Evolutionary conservation across 2,329 filamentous ascomycete species (phyloP).

Genomic region (Arthrobotrys sphaeroides): DNA sequence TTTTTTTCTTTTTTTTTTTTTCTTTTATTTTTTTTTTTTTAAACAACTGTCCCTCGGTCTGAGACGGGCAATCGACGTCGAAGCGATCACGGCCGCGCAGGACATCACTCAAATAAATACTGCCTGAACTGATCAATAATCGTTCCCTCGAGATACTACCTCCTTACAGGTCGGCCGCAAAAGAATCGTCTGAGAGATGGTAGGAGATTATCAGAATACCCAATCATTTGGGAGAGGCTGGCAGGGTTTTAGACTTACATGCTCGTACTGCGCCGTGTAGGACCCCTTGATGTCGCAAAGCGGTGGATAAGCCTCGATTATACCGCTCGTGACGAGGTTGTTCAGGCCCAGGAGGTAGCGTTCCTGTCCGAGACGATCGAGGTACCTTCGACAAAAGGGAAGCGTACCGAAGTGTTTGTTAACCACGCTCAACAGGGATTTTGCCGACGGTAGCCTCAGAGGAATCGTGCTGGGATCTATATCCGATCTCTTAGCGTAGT

Average conservation of each 20-base stretch:
- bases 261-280: constrained; percentile 93
- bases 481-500: constrained; percentile 81
- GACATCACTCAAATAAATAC: too few relatives aligned
- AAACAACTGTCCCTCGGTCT: too few relatives aligned
- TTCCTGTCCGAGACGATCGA: constrained; percentile 91
- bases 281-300: constrained; percentile 92
- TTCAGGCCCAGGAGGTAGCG: constrained; percentile 93
- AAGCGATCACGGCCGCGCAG: too few relatives aligned
- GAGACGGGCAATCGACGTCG: too few relatives aligned
- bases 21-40: too few relatives aligned
- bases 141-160: constrained; percentile 84
- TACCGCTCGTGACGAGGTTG: constrained; percentile 80
- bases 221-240: neutral
- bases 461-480: constrained; percentile 73
- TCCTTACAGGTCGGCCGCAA: constrained; percentile 84
- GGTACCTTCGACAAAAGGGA: constrained; percentile 87
- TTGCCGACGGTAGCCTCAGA: constrained; percentile 81
- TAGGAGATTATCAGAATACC: too few relatives aligned
- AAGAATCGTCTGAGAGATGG: constrained; percentile 71
- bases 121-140: constrained; percentile 75
- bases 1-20: too few relatives aligned
- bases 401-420: constrained; percentile 96
- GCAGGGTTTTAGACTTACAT: constrained; percentile 74
- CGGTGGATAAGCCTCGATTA: constrained; percentile 90
- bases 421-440: constrained; percentile 84